A percentile compares a stretch with the other conserved stretches of the same genome.
These are phyloP conservation scores for Rhizophora mangle DNA, from an alignment of 345 rosid species.

Conservation along the genomic window DNA sequence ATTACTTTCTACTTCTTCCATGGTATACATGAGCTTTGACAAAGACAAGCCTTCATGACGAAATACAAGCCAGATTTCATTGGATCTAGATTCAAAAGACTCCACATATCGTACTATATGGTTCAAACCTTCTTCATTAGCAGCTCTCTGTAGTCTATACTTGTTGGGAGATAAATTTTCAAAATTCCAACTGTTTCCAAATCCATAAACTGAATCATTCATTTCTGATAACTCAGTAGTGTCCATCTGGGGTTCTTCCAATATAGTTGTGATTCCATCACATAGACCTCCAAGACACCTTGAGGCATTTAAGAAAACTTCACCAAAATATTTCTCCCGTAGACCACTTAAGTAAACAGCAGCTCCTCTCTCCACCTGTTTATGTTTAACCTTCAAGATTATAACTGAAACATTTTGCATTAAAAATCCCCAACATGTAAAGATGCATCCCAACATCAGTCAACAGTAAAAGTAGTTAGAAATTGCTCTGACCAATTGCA, in stretches of 20 bases:
- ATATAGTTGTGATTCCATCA: constrained; percentile 31
- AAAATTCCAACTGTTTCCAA: constrained; percentile 27
- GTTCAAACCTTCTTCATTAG: constrained; percentile 67
- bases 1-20: constrained; percentile 51
- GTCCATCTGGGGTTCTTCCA: constrained; percentile 34
- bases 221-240: constrained; percentile 19
- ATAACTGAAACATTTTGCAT: background rate
- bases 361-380: constrained; percentile 91
- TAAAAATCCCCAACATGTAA: too few relatives aligned
- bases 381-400: constrained; percentile 6
- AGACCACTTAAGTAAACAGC: constrained; percentile 78
- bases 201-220: constrained; percentile 31
- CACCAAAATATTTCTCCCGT: constrained; percentile 94
- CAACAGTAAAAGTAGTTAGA: too few relatives aligned
- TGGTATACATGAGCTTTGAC: constrained; percentile 76
- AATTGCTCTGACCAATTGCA: too few relatives aligned
- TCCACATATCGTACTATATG: constrained; percentile 92
- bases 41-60: constrained; percentile 80
- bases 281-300: constrained; percentile 41
- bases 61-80: constrained; percentile 94
- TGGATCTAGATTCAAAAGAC: constrained; percentile 82
- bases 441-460: too few relatives aligned
- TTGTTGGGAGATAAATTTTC: constrained; percentile 26
- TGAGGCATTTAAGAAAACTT: constrained; percentile 71
- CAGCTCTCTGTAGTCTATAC: constrained; percentile 25